These are phyloP conservation scores for Ogataea paraovalis DNA, from an alignment of 805 yeast species.

Conservation along the genomic window DNA sequence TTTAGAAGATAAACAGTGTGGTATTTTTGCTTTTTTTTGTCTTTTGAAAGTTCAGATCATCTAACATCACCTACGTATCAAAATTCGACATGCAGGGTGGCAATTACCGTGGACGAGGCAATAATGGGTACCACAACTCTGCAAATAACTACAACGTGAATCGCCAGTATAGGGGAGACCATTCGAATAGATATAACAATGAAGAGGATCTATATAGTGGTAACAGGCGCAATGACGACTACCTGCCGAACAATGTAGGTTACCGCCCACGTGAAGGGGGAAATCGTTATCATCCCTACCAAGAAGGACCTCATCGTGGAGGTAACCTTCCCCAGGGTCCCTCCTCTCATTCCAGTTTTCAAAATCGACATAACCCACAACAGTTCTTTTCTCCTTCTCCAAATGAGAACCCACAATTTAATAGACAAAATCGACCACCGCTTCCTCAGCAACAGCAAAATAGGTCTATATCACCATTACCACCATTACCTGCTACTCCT, in stretches of 20 bases:
- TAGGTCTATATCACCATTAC: neutral
- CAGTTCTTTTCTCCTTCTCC: neutral
- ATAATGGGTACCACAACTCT: neutral
- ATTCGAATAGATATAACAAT: neutral
- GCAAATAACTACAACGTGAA: neutral
- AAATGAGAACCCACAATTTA: neutral
- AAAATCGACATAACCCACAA: neutral
- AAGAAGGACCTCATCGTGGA: neutral
- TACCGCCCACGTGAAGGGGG: neutral
- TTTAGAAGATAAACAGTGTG: neutral
- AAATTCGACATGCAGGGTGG: neutral
- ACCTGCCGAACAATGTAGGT: conserved; percentile 28
- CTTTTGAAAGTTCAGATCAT: neutral
- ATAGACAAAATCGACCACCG: neutral
- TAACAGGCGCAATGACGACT: neutral
- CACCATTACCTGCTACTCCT: neutral
- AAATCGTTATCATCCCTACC: neutral
- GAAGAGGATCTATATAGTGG: neutral
- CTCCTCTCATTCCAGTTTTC: neutral
- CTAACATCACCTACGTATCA: neutral
- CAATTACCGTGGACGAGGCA: neutral
- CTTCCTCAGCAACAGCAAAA: neutral
- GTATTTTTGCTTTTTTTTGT: neutral
- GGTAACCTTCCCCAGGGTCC: neutral
- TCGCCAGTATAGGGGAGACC: neutral